These are phyloP conservation scores for Crithidia brevicula DNA, from an alignment of 208 protist genomes.

Conservation along the genomic window DNA sequence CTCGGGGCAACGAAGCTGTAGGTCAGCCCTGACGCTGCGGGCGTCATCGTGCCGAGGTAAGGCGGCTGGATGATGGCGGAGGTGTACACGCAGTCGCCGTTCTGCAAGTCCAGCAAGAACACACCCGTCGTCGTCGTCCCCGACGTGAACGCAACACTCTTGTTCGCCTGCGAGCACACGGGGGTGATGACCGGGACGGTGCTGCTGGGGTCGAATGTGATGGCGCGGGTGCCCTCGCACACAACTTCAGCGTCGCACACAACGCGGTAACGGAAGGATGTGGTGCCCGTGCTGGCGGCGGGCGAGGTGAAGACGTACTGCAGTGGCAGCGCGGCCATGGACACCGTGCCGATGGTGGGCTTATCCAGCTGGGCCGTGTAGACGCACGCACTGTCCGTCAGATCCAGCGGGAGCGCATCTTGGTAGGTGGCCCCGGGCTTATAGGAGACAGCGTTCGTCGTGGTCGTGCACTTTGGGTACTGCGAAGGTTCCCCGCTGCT, in stretches of 20 bases:
- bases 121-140: slow-evolving; percentile 16
- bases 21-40: neutral
- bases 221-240: slow-evolving; percentile 30
- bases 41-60: slow-evolving; percentile 11
- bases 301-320: slow-evolving; percentile 29
- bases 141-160: slow-evolving; percentile 7
- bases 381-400: slow-evolving; percentile 16
- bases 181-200: slow-evolving; percentile 8
- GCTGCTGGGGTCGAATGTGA: slow-evolving; percentile 17
- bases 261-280: slow-evolving; percentile 26
- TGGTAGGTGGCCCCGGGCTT: slow-evolving; percentile 25
- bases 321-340: slow-evolving; percentile 18
- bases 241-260: slow-evolving; percentile 33
- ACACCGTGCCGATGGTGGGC: slow-evolving; percentile 11
- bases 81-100: slow-evolving; percentile 26
- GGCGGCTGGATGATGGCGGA: slow-evolving; percentile 8
- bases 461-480: slow-evolving; percentile 23
- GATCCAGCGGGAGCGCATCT: slow-evolving; percentile 31
- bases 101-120: slow-evolving; percentile 24
- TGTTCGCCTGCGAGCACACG: slow-evolving; percentile 6
- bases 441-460: slow-evolving; percentile 19
- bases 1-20: slow-evolving; percentile 25
- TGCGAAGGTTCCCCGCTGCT: neutral
- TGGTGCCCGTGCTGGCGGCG: slow-evolving; percentile 11
- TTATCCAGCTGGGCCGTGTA: slow-evolving; percentile 26